Percentiles rank a stretch among this genome's conserved stretches.
phyloP scores from a whole-genome alignment of 2,329 filamentous ascomycete species.

The Penicillium freii region DNA sequence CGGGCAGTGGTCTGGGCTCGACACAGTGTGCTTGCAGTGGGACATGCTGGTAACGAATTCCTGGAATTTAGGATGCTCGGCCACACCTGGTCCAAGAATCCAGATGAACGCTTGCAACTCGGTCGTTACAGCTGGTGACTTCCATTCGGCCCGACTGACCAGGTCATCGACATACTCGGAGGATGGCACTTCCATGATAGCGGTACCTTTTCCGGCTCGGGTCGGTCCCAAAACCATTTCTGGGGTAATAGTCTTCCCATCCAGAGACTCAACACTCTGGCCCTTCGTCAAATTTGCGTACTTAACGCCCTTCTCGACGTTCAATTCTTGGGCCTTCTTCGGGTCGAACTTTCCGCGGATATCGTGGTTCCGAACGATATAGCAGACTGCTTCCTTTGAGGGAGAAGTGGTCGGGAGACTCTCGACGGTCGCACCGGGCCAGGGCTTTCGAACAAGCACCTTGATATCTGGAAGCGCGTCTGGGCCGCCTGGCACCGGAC shows the following conservation, averaged over 20 bases:
- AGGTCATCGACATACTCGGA: conserved; percentile 67
- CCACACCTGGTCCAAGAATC: conserved; percentile 71
- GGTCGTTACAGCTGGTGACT: conserved; percentile 61
- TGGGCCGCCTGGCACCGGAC: conserved; percentile 59
- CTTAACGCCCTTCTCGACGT: conserved; percentile 59
- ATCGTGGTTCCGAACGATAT: conserved; percentile 75
- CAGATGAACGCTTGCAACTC: conserved; percentile 72
- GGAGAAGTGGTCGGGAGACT: conserved; percentile 67
- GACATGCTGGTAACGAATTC: conserved; percentile 66
- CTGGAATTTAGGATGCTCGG: conserved; percentile 60
- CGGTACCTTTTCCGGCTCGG: conserved; percentile 69
- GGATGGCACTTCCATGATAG: conserved; percentile 76
- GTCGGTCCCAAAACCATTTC: conserved; percentile 78
- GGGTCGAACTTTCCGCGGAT: conserved; percentile 78
- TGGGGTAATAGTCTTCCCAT: conserved; percentile 71
- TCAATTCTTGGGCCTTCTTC: conserved; percentile 61
- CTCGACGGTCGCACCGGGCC: conserved; percentile 68
- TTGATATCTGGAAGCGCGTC: conserved; percentile 60
- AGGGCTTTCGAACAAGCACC: conserved; percentile 72
- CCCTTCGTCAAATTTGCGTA: conserved; percentile 64
- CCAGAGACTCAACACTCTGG: conserved; percentile 59
- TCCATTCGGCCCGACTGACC: conserved; percentile 70
- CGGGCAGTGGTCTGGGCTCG: conserved; percentile 69
- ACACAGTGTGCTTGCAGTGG: conserved; percentile 70
- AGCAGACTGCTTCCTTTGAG: conserved; percentile 70